Base-by-base conservation (phyloP, 805 yeast species). In the Jamesozyma jinghongensis region DNA sequence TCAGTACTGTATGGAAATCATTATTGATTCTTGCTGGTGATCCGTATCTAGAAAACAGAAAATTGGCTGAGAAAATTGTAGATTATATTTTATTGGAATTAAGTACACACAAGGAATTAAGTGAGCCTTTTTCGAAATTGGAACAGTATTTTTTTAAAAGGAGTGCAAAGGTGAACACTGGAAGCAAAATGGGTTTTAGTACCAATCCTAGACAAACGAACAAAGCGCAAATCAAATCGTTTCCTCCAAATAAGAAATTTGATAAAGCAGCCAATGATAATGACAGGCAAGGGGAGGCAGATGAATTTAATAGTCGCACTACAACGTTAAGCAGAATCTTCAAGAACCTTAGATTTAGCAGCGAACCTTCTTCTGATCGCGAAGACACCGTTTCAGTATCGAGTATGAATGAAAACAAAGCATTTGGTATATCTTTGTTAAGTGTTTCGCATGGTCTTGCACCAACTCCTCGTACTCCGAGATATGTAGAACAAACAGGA, bases 1-100 rank as follows among this genome's bases (percentile, higher is more conserved):
- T 82, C 58, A 75, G 85, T 40, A 82, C 94, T 1, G 75, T 82
- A 7, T 92, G 97, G 96, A 84, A 86, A 49, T 79, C 90, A 0
- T 59, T 90, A 27, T 66, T 92, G 36, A 77, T 85, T 20, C 62
- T 86, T 22, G 75, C 94, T 1, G 87, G 82, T 48, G 98, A 92
- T 60, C 95, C 97, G 0, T 92, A 82, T 59, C 64, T 73, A 28
- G 95, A 86, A 59, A 87, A 88, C 5, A 77, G 75, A 43, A 73
- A 73, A 36, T 68, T 76, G 44, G 90, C 96, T 0, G 80, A 79
- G 41, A 76, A 73, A 22, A 73, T 86, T 12, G 79, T 86, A 16
- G 97, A 87, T 57, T 77, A 71, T 45, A 77, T 87, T 18, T 66
- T 84, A 59, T 54, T 74, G 37, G 73, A 75, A 43, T 63, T 90